A percentile compares a stretch with the other conserved stretches of the same genome.
phyloP scores from a whole-genome alignment of 1,139 yeast genomes.

The Zygoascus hellenicus region DNA sequence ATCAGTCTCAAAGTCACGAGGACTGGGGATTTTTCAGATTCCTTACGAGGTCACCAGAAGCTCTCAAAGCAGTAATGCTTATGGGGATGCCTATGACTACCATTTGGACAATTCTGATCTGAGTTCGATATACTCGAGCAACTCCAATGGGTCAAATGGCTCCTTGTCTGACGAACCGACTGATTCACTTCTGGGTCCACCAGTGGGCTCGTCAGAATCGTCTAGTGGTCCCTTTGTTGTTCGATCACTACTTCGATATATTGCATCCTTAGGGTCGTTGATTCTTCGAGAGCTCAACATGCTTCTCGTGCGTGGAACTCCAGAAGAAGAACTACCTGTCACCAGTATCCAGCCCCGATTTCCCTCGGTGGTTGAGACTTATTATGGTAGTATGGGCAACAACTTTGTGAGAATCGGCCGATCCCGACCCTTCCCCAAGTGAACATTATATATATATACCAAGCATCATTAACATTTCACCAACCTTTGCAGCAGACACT shows the following conservation, averaged over 20 bases:
- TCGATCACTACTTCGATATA: slow-evolving; percentile 1
- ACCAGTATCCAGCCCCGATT: slow-evolving; percentile 10
- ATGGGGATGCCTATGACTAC: neutral
- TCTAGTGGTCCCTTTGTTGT: neutral
- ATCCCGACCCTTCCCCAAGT: neutral
- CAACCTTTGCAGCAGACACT: too few relatives aligned
- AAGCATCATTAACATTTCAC: too few relatives aligned
- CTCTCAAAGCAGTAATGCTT: neutral
- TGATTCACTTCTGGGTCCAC: neutral
- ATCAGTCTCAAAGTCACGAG: slow-evolving; percentile 1
- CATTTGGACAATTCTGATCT: neutral
- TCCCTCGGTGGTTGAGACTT: slow-evolving; percentile 13
- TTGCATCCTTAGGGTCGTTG: slow-evolving; percentile 5
- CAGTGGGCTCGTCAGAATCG: neutral
- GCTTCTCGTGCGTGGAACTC: slow-evolving; percentile 5
- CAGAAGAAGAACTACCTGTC: slow-evolving; percentile 4
- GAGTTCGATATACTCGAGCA: neutral
- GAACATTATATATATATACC: too few relatives aligned
- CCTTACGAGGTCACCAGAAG: neutral
- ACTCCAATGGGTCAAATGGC: neutral
- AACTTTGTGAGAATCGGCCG: neutral
- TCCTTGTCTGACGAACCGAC: neutral
- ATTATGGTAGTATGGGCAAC: slow-evolving; percentile 8
- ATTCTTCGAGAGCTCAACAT: slow-evolving; percentile 7
- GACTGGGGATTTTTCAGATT: slow-evolving; percentile 5